Evolutionary conservation across 2,329 filamentous ascomycete species (phyloP), one percentile per base, ranked within the genome.

Genomic region (Arthrocladium fulminans): DNA sequence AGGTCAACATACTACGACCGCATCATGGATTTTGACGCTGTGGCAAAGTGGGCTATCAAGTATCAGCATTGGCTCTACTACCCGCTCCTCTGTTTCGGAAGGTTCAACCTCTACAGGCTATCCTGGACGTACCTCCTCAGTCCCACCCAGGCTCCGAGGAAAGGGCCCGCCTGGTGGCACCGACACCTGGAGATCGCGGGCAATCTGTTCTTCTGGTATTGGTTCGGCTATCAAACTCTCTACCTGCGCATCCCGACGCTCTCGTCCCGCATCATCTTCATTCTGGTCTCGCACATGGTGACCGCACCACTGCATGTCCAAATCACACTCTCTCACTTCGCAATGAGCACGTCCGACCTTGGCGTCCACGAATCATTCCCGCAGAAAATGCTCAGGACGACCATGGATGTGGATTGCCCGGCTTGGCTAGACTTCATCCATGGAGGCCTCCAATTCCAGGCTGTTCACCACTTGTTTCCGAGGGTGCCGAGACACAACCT

Each of bases 371-470:
- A 95, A 63, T 92, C 86, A 0, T 95, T 95, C 63, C 80, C 88
- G 0, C 88, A 94, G 65, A 85, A 83, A 65, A 92, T 94, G 83
- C 73, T 95, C 38, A 81, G 88, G 56, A 95, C 88, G 1, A 94
- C 88, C 7, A 94, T 94, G 88, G 88, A 94, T 55, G 81, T 94
- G n/a, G 87, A 92, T 62, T 94, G 88, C 61, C 86, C 88, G 0
- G 73, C 76, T 12, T 94, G 88, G 88, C 73, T 94, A 10, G 88
- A 94, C 62, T 94, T 88, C 62, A 77, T 94, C 64, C 88, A 94
- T 58, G 88, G 88, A 17, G 88, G 88, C 3, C 70, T 94, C 53
- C 88, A 94, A 64, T 94, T 94, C 66, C 88, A 94, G 65, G 87
- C 83, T 7, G 83, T 94, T 43, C 87, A 94, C 61, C 88, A 94